These are phyloP conservation scores for Diaporthe sp. DNA, from an alignment of 2,329 filamentous ascomycete species.

Conservation along the genomic window DNA sequence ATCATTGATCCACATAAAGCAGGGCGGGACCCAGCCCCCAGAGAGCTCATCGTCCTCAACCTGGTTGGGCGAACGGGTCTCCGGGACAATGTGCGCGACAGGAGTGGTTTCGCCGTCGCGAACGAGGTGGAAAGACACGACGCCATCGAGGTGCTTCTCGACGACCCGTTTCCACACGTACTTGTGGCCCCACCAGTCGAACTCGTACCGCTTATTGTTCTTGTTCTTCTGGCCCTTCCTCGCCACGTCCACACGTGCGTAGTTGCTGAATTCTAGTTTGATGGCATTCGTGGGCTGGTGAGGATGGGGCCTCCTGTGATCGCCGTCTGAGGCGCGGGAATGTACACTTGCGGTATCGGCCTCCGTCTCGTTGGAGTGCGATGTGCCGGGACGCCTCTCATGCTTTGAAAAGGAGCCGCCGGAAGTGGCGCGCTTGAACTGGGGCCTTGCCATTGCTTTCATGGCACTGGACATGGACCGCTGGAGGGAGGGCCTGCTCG, in stretches of 20 bases:
- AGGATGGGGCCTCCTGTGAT: constrained; percentile 46
- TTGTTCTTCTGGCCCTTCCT: constrained; percentile 72
- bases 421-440: constrained; percentile 54
- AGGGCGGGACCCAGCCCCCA: constrained; percentile 92
- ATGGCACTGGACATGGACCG: constrained; percentile 64
- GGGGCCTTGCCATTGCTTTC: constrained; percentile 54
- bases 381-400: constrained; percentile 51
- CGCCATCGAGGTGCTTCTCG: constrained; percentile 73
- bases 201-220: constrained; percentile 83
- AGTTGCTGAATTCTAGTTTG: constrained; percentile 96
- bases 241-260: constrained; percentile 88
- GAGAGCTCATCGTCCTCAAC: constrained; percentile 78
- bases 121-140: constrained; percentile 84
- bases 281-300: constrained; percentile 79
- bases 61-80: constrained; percentile 79
- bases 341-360: constrained; percentile 49
- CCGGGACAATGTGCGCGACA: constrained; percentile 88
- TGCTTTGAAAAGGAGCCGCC: constrained; percentile 48
- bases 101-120: constrained; percentile 73
- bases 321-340: constrained; percentile 46
- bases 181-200: constrained; percentile 90
- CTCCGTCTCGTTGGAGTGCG: constrained; percentile 51
- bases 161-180: constrained; percentile 87
- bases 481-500: constrained; percentile 56
- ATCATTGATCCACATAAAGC: constrained; percentile 91